These are phyloP conservation scores for Taphrina flavorubra DNA, from an alignment of 1,139 yeast species.

Conservation along the genomic window DNA sequence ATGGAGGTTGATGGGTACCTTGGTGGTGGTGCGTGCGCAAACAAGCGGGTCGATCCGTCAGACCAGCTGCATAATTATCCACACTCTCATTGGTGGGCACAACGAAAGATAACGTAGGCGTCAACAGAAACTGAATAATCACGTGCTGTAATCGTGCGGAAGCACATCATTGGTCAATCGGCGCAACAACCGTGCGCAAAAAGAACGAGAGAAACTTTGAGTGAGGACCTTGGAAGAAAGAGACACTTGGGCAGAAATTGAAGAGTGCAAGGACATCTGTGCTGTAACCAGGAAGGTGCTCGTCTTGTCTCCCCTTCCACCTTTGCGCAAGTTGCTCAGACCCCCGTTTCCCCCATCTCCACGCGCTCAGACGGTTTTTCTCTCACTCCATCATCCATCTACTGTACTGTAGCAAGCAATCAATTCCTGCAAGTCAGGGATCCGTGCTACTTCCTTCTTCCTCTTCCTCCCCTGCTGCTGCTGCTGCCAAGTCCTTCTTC, in stretches of 20 bases:
- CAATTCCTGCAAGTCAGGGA: too few relatives aligned
- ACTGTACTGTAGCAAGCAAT: too few relatives aligned
- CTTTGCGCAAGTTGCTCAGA: neutral
- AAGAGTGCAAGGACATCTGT: neutral
- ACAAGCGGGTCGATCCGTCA: neutral
- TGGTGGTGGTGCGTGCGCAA: conserved; percentile 1
- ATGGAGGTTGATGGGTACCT: neutral
- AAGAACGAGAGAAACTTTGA: neutral
- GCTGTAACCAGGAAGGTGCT: conserved; percentile 22
- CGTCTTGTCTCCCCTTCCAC: neutral
- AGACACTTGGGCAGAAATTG: too few relatives aligned
- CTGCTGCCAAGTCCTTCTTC: neutral
- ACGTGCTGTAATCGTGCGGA: neutral
- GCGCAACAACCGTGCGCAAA: neutral
- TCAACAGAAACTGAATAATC: too few relatives aligned
- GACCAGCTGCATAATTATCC: neutral
- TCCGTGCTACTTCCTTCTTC: neutral
- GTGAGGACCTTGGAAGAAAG: neutral
- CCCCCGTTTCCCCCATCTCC: neutral
- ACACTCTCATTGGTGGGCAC: neutral
- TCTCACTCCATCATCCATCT: too few relatives aligned
- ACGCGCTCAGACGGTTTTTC: too few relatives aligned
- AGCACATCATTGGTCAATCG: neutral
- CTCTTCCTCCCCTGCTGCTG: neutral
- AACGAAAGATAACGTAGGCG: neutral